Evolutionary conservation across 73 alveolate species (phyloP), one percentile per base, ranked within the genome.

Genomic region (Paramecium tetraurelia): DNA sequence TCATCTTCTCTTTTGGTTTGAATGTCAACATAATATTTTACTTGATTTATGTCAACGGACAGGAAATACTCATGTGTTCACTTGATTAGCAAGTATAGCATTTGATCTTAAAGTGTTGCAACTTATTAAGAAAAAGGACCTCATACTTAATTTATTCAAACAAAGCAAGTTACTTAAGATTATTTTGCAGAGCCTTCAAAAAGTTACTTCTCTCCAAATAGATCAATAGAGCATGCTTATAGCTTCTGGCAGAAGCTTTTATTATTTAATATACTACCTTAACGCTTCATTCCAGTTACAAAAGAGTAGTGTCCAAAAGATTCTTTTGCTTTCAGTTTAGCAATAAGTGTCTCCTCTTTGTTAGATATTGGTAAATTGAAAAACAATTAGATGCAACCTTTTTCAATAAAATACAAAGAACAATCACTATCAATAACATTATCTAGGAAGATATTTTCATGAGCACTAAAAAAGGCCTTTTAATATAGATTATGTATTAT

Each of bases 301-400:
- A 89, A 89, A 6, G 88, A 59, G 71, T 44, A 70, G 27, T 77
- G 88, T 3, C 94, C 94, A 89, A 89, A 89, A 18, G 41, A 36
- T 44, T 40, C 90, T 24, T 85, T 85, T 33, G 76, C 35, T 72
- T 89, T 89, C 8, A 89, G 68, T 21, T 89, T 24, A 24, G 87
- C 86, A 1, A 83, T 63, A 3, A 63, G 46, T 4, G 46, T 46
- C 10, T 70, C 87, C 11, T 40, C 77, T 36, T 89, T 89, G 46
- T 71, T 53, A 7, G 20, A 48, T 16, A 63, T 31, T 27, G 84
- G 84, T 63, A 24, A 44, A 44, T 31, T 77, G 20, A 14, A 48
- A 59, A 44, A 89, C 12, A 89, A 21, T 71, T 71, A 77, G 11
- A 89, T 43, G 24, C 63, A 43, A 27, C 94, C 94, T 8, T 70